Evolutionary conservation across 495 filamentous ascomycete species (phyloP), one percentile per base, ranked within the genome.

Genomic region (Neurospora sp.): DNA sequence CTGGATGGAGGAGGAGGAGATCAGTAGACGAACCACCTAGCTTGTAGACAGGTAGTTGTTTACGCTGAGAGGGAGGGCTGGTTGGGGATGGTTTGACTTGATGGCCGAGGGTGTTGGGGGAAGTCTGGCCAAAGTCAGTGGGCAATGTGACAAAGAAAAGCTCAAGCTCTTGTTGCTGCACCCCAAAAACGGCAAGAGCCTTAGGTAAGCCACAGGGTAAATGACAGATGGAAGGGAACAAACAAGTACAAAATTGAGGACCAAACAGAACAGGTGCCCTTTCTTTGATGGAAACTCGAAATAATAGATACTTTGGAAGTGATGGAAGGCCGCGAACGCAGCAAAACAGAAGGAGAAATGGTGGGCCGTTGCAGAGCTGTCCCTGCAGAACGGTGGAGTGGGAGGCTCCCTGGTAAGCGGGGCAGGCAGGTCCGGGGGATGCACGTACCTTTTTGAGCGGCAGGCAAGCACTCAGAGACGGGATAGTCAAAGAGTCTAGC

Each of bases 361-460:
- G 76, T 73, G 77, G 73, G 75, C 75, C 73, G 59, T 74, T 40
- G 74, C 68, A 35, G 72, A 73, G 71, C 70, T 35, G 69, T 40
- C 70, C 74, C 59, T 53, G 73, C 53, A 61, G 69, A 22, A 71
- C 39, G 22, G 69, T 37, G 42, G 53, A 53, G 42, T 71, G 31
- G 70, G 44, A 68, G 70, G 70, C 73, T 44, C 40, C 70, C 68
- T 74, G 66, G 76, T 73, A 74, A 74, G 76, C 69, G 73, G 71
- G 76, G 70, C 68, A 40, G 73, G 46, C 42, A 69, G 74, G 69
- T 66, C 70, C 70, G 74, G 74, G 73, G 71, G 72, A 75, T 79
- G 77, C 77, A 79, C 78, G 74, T 80, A 79, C 79, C 75, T 79
- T 72, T 78, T 78, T 35, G 53, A 66, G 27, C 53, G 53, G 53